A percentile compares a stretch with the other conserved stretches of the same genome.
Conservation (phyloP, 1,284 basidiomycete species). For the Naganishia albida region DNA sequence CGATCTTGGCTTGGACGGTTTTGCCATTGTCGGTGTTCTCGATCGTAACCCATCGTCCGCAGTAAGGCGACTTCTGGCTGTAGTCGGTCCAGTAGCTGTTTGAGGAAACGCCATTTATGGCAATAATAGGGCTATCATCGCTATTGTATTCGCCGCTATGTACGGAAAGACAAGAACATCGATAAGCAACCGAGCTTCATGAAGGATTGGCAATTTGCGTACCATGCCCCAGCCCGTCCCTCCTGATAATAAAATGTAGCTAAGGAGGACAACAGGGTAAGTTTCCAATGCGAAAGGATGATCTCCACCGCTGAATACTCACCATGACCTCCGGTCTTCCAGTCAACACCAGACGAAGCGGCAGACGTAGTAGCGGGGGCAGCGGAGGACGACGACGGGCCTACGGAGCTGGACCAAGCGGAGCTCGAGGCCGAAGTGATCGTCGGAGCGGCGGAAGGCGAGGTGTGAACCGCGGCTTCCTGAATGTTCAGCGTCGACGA, state of each 20-base stretch:
- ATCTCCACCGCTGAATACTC: conserved; percentile 31
- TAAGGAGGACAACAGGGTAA: conserved; percentile 39
- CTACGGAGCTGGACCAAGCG: not conserved
- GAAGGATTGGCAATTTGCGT: too few relatives aligned
- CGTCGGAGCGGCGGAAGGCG: conserved; percentile 4
- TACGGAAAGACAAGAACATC: too few relatives aligned
- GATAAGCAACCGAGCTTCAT: too few relatives aligned
- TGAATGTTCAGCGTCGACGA: conserved; percentile 15
- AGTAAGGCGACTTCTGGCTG: conserved; percentile 54
- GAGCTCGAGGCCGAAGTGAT: not conserved
- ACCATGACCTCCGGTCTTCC: conserved; percentile 25
- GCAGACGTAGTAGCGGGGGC: conserved; percentile 36
- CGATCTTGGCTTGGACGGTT: conserved; percentile 66
- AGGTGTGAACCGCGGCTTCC: conserved; percentile 26
- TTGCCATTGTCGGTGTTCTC: conserved; percentile 63
- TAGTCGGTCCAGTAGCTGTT: conserved; percentile 38
- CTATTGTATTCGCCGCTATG: conserved; percentile 64
- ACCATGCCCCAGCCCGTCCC: conserved; percentile 69
- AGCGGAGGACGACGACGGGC: conserved; percentile 24
- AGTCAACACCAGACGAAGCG: conserved; percentile 30
- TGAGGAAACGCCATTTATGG: conserved; percentile 51
- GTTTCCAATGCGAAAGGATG: not conserved
- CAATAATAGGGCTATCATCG: conserved; percentile 69
- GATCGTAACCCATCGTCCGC: conserved; percentile 66
- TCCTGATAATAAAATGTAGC: conserved; percentile 74